These are phyloP conservation scores for Penicillium ochrochloron DNA, from an alignment of 495 filamentous ascomycete species.

Conservation along the genomic window DNA sequence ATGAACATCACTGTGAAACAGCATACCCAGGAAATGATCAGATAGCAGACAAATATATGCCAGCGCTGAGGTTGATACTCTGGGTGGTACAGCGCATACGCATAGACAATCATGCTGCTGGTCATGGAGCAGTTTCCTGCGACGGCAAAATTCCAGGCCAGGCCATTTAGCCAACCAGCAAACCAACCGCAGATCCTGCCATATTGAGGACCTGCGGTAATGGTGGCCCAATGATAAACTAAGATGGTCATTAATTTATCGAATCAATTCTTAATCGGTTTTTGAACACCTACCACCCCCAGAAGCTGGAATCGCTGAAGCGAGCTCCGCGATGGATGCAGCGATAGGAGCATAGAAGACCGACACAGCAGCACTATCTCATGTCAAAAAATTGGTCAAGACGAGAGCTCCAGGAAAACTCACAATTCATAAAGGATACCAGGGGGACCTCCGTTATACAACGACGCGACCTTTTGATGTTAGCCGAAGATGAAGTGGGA, in stretches of 20 bases:
- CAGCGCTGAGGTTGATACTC: neutral
- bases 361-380: neutral
- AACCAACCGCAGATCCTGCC: slow-evolving; percentile 9
- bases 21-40: neutral
- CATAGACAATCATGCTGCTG: slow-evolving; percentile 14
- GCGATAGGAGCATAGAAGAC: slow-evolving; percentile 3
- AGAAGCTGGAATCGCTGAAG: slow-evolving; percentile 5
- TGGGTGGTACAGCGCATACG: slow-evolving; percentile 8
- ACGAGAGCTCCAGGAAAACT: neutral
- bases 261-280: neutral
- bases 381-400: neutral
- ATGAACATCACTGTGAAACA: slow-evolving; percentile 9
- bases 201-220: slow-evolving; percentile 5
- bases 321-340: slow-evolving; percentile 6
- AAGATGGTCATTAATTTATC: neutral
- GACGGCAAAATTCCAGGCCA: slow-evolving; percentile 1
- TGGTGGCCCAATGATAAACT: slow-evolving; percentile 8
- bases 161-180: slow-evolving; percentile 5
- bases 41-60: slow-evolving; percentile 8
- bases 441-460: slow-evolving; percentile 8
- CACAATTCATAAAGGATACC: slow-evolving; percentile 8
- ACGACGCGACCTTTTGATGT: neutral
- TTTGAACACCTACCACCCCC: slow-evolving; percentile 5
- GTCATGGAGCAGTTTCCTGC: slow-evolving; percentile 6
- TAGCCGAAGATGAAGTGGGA: too few species aligned